phyloP scores from a whole-genome alignment of 805 yeast species.

The Dipodascus albidus region DNA sequence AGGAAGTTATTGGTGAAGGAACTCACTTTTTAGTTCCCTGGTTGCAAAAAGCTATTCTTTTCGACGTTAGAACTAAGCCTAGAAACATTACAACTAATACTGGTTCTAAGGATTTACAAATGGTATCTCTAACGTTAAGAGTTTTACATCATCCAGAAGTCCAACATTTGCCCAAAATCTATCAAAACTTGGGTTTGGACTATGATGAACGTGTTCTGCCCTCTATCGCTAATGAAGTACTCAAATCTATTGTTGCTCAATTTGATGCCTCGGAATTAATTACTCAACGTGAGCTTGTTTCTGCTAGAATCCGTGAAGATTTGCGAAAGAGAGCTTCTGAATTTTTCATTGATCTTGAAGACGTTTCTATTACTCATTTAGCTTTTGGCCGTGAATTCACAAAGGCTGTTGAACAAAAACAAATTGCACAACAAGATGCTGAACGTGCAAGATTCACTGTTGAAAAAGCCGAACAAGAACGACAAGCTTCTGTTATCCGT shows the following conservation, averaged over 20 bases:
- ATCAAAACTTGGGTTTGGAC: conserved; percentile 85
- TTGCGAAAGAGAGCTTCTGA: conserved; percentile 73
- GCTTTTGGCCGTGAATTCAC: conserved; percentile 95
- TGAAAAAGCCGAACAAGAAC: conserved; percentile 94
- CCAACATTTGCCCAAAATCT: conserved; percentile 65
- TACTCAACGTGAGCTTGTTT: conserved; percentile 92
- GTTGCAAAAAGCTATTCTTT: conserved; percentile 87
- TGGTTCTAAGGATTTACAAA: conserved; percentile 94
- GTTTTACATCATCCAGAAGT: conserved; percentile 94
- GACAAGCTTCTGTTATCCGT: conserved; percentile 87
- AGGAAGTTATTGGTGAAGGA: conserved; percentile 88
- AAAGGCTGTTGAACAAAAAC: conserved; percentile 96
- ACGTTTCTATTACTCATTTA: conserved; percentile 95
- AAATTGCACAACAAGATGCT: conserved; percentile 98
- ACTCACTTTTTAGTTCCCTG: conserved; percentile 93
- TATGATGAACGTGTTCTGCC: conserved; percentile 93
- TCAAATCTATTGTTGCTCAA: conserved; percentile 84
- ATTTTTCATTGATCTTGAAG: conserved; percentile 85
- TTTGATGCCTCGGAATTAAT: conserved; percentile 96
- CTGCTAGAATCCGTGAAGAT: conserved; percentile 80
- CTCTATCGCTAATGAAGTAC: conserved; percentile 83
- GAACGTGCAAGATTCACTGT: conserved; percentile 90
- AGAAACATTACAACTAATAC: conserved; percentile 88
- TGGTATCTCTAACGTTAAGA: conserved; percentile 84
- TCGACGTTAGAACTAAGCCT: conserved; percentile 87